These are phyloP conservation scores for Eucalyptus cloeziana DNA, from an alignment of 345 rosid species.

Conservation along the genomic window DNA sequence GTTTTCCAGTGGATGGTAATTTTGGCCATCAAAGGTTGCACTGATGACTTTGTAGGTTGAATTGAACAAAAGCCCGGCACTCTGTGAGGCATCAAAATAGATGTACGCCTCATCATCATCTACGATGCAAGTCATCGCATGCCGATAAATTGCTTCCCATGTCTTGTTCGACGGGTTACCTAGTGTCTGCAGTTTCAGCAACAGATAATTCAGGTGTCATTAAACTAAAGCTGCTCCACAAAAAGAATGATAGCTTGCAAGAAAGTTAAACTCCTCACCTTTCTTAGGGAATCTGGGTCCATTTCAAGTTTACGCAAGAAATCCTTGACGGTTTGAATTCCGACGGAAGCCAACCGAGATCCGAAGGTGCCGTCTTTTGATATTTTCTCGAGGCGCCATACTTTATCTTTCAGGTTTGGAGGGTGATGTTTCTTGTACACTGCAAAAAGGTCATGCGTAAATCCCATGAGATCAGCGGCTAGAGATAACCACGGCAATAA, in stretches of 20 bases:
- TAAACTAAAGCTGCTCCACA: background rate
- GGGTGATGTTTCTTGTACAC: slow-evolving; percentile 74
- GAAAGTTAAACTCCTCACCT: slow-evolving; percentile 30
- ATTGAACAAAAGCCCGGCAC: slow-evolving; percentile 25
- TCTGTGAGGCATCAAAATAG: slow-evolving; percentile 9
- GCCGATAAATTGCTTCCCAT: slow-evolving; percentile 48
- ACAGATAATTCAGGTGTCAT: background rate
- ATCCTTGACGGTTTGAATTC: slow-evolving; percentile 20
- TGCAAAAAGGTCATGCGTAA: slow-evolving; percentile 4
- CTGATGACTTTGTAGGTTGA: slow-evolving; percentile 28
- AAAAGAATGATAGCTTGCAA: background rate
- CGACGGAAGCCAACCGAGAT: slow-evolving; percentile 7
- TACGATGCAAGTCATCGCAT: slow-evolving; percentile 39
- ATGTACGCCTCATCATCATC: slow-evolving; percentile 30
- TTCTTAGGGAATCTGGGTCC: slow-evolving; percentile 5
- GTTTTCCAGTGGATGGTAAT: slow-evolving; percentile 7
- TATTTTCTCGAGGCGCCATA: slow-evolving; percentile 74
- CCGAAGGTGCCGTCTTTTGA: slow-evolving; percentile 47
- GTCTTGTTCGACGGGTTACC: slow-evolving; percentile 14
- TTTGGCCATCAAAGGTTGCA: slow-evolving; percentile 27
- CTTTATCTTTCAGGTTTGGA: slow-evolving; percentile 37
- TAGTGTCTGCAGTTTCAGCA: slow-evolving; percentile 27
- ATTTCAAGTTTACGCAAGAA: slow-evolving; percentile 3
- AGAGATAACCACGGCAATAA: background rate
- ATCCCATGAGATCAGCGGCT: background rate